Evolutionary conservation across 2,329 filamentous ascomycete species (phyloP), one percentile per base, ranked within the genome.

Genomic region (Aspergillus spinulosporus): DNA sequence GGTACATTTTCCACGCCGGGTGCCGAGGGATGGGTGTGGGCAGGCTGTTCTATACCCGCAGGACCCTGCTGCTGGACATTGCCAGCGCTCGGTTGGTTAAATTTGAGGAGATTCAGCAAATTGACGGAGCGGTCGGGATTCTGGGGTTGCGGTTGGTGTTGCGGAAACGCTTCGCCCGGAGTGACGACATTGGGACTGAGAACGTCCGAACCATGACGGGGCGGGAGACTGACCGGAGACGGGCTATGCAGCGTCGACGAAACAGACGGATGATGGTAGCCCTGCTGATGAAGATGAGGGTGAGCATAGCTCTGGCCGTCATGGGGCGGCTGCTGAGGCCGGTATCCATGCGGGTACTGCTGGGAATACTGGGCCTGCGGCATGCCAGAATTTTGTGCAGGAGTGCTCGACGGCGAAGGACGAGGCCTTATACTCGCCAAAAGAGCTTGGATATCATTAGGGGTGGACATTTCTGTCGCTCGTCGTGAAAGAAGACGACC

Each of bases 31-130:
- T 59, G 64, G 12, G 68, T 62, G 14, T 73, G 69, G 59, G 56
- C 65, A 46, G 64, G 53, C 56, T 68, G 64, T 49, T 68, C 66
- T 14, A 63, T 57, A 36, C 62, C 62, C 28, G 63, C 46, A 54
- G 64, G 59, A 40, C 64, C 59, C 42, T 67, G 68, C 47, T 72
- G 72, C 54, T 70, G 70, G 31, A 65, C 51, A 51, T 63, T 55
- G 51, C 68, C 62, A 53, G 54, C 64, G 32, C 74, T 60, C 39
- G 78, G 72, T 62, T 82, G 78, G 59, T 82, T 85, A 73, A 86
- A 88, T 71, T 85, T 86, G 60, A 89, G 78, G 59, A 89, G 72
- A 66, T 83, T 88, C 57, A 89, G 78, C 62, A 89, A 71, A 65
- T 82, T 84, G 60, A 79, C 78, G 12, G 82, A 81, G 58, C 80